Percentiles rank a stretch among this genome's conserved stretches.
These are phyloP conservation scores for Podospora anserina DNA, from an alignment of 495 filamentous ascomycete species.

Conservation along the genomic window DNA sequence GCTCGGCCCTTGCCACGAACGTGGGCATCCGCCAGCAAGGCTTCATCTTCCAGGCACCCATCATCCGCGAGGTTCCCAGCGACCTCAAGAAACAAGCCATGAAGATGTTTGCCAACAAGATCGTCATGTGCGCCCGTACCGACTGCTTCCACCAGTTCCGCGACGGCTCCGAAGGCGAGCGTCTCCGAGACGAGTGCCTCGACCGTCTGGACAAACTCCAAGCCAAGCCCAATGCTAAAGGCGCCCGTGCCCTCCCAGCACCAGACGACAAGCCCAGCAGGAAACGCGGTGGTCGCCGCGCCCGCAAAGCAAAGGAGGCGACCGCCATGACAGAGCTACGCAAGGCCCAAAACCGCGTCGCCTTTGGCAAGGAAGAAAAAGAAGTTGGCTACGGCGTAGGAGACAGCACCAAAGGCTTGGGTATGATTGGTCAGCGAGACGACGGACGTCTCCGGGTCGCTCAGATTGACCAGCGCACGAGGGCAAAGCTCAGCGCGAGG, in stretches of 20 bases:
- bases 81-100: constrained; percentile 93
- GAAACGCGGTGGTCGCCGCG: constrained; percentile 88
- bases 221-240: constrained; percentile 89
- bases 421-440: constrained; percentile 89
- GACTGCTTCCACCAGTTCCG: constrained; percentile 81
- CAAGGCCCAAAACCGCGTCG: constrained; percentile 94
- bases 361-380: constrained; percentile 91
- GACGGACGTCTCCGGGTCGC: constrained; percentile 81
- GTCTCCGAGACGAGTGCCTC: constrained; percentile 78
- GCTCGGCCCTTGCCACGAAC: constrained; percentile 88
- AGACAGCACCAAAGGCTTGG: constrained; percentile 81
- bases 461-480: constrained; percentile 89
- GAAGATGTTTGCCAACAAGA: constrained; percentile 90
- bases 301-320: constrained; percentile 94
- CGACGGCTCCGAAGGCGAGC: constrained; percentile 78
- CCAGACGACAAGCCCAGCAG: constrained; percentile 93
- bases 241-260: constrained; percentile 80
- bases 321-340: constrained; percentile 95
- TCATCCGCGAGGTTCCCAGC: constrained; percentile 75
- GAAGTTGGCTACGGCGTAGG: constrained; percentile 91
- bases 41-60: constrained; percentile 85
- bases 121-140: constrained; percentile 83
- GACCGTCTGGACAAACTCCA: constrained; percentile 91
- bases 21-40: constrained; percentile 89
- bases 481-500: constrained; percentile 88